Base-by-base conservation (phyloP, 768 basidiomycete species). In the Phanerodontia chrysosporium region DNA sequence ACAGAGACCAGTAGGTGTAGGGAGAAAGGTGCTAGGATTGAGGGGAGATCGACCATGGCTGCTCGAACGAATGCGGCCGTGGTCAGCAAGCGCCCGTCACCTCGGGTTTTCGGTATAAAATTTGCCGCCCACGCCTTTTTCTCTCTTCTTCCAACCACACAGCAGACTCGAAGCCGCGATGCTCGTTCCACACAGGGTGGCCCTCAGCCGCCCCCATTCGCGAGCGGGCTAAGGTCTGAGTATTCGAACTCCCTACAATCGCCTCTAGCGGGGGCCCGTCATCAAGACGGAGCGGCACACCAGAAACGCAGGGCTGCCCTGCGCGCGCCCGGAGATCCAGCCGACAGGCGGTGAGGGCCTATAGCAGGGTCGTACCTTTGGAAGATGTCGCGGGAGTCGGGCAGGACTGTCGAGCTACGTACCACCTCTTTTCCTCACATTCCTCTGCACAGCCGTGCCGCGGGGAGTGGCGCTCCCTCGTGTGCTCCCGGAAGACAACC, bases 171-270 rank as follows among this genome's bases (percentile, higher is more conserved):
- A 58, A 58, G 57, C 57, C 60, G 56, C 57, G 57, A 58, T 39
- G 57, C 60, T 62, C 57, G 60, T 25, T 32, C 22, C 60, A 24
- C 49, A 62, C 60, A 62, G 60, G 51, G 51, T 36, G 60, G 39
- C 39, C 49, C 35, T 21, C 32, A 35, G 49, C 54, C 60, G 51
- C 55, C 36, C 51, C 28, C 30, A 16, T 28, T 55, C 25, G 57
- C 60, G 60, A 62, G 60, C 57, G 56, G 60, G 60, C 57, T 58
- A 58, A 62, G 60, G 60, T 58, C 57, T 58, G 56, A 62, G 56
- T 42, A 62, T 58, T 55, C 51, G 8, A 57, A 16, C 45, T 49
- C 52, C 57, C 57, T 32, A 51, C 46, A 29, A 62, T 51, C 42
- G 28, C 44, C 57, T 51, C 55, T 44, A 46, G 51, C 24, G 16